Evolutionary conservation across 371 early-diverging fungal species (phyloP).

Genomic region (Apophysomyces ossiformis): DNA sequence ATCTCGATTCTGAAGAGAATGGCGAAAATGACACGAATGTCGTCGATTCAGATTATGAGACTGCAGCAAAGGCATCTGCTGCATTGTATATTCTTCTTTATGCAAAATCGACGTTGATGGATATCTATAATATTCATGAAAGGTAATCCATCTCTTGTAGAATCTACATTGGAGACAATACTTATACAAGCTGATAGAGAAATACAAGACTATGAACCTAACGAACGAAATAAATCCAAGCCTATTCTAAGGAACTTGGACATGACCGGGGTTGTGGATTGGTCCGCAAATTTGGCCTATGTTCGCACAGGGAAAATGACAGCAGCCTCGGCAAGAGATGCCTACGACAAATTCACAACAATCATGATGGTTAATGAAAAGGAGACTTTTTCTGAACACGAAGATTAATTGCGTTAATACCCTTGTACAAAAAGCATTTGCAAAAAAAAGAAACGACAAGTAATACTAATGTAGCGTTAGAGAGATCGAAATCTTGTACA

Average conservation of each 20-base stretch:
- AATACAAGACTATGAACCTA: constrained; percentile 14
- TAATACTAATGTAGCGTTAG: no score
- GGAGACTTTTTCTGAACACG: no score
- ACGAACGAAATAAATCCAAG: constrained; percentile 14
- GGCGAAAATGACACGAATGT: constrained; percentile 4
- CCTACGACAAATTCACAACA: constrained; percentile 31
- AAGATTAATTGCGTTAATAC: no score
- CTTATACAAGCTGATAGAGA: constrained; percentile 5
- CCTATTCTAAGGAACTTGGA: constrained; percentile 14
- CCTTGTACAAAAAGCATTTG: no score
- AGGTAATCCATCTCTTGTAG: constrained; percentile 39
- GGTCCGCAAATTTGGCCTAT: constrained; percentile 26
- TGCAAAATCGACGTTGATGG: constrained; percentile 63
- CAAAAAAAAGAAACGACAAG: no score
- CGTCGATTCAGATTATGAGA: constrained; percentile 14
- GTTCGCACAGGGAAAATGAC: not conserved
- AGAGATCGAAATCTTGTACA: no score
- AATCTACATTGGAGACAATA: constrained; percentile 13
- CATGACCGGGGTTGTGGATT: constrained; percentile 22
- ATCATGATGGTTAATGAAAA: constrained; percentile 25
- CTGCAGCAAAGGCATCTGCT: constrained; percentile 44
- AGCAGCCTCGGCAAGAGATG: constrained; percentile 23
- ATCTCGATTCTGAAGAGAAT: constrained; percentile 11
- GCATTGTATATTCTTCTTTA: constrained; percentile 63
- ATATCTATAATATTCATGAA: constrained; percentile 68